Evolutionary conservation across 257 asterid species (phyloP).

Genomic region (Ligustrum vulgare): DNA sequence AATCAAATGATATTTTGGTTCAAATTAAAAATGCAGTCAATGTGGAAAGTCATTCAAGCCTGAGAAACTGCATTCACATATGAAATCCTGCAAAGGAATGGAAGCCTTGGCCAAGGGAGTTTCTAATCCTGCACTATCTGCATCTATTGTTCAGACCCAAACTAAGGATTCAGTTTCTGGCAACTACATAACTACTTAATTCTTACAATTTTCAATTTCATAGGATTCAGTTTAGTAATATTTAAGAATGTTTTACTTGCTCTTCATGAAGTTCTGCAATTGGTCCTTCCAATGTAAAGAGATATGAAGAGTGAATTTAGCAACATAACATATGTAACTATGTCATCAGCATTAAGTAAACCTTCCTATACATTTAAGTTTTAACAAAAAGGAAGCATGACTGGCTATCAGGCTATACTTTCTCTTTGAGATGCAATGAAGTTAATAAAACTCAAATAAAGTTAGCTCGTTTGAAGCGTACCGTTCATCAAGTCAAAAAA

Average conservation of each 20-base stretch:
- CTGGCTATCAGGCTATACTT: background rate
- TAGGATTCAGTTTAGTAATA: background rate
- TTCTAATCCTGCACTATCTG: slow-evolving; percentile 23
- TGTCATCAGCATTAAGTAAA: background rate
- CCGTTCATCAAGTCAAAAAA: too few relatives aligned
- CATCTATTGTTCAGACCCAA: slow-evolving; percentile 21
- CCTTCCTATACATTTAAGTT: background rate
- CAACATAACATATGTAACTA: too few relatives aligned
- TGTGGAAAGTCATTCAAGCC: slow-evolving; percentile 88
- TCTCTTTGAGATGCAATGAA: background rate
- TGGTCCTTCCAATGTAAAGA: background rate
- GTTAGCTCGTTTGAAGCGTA: background rate
- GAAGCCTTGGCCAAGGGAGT: slow-evolving; percentile 48
- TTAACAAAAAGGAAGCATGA: background rate
- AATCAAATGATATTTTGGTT: background rate
- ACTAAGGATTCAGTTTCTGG: slow-evolving; percentile 34
- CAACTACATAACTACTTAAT: slow-evolving; percentile 37
- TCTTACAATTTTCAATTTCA: background rate
- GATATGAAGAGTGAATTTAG: background rate
- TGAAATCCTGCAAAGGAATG: slow-evolving; percentile 80
- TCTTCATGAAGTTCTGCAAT: slow-evolving; percentile 4
- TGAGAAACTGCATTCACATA: slow-evolving; percentile 74
- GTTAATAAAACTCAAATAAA: background rate
- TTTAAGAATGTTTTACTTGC: background rate
- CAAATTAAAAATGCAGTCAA: slow-evolving; percentile 43